Base-by-base conservation (phyloP, 768 basidiomycete species). In the Naganishia friedmannii region DNA sequence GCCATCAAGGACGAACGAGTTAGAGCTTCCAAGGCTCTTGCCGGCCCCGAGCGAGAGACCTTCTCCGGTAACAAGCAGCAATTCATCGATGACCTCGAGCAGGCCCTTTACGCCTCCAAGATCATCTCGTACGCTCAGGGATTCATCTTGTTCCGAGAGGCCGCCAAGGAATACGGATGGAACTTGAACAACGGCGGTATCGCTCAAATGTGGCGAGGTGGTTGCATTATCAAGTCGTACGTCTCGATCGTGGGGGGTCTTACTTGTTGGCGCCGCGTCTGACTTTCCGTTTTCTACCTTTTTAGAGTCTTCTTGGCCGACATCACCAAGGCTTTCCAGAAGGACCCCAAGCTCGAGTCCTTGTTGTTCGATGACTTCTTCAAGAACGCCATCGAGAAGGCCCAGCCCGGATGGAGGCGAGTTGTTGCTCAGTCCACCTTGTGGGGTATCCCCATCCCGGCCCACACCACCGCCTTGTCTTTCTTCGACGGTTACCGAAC, bases 401-500 rank as follows among this genome's bases (percentile, higher is more conserved):
- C 95, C 55, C 95, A 98, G 82, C 90, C 93, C 71, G 96, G 96
- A 70, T 99, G 96, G 96, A 88, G 96, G 82, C 92, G 96, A 73
- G 89, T 98, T 67, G 87, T 92, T 76, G 96, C 96, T 65, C 96
- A 98, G 82, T 91, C 91, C 70, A 89, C 91, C 72, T 90, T 98
- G 69, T 98, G 93, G 92, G 96, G 96, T 79, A 93, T 96, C 80
- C 91, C 96, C 72, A 90, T 92, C 39, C 94, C 96, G 37, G 93
- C 93, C n/a, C 93, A 93, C 85, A 91, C 91, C 85, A 97, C 95
- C 51, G 95, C 95, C 56, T 86, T 97, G 58, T 92, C 95, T 71
- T 99, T 98, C 89, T 96, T 95, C 83, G 96, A 98, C 81, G 95
- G 96, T 31, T 99, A 98, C 86, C 87, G 95, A 82, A 94, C 93